These are phyloP conservation scores for Tanacetum coccineum DNA, from an alignment of 129 eudicot species.

Conservation along the genomic window DNA sequence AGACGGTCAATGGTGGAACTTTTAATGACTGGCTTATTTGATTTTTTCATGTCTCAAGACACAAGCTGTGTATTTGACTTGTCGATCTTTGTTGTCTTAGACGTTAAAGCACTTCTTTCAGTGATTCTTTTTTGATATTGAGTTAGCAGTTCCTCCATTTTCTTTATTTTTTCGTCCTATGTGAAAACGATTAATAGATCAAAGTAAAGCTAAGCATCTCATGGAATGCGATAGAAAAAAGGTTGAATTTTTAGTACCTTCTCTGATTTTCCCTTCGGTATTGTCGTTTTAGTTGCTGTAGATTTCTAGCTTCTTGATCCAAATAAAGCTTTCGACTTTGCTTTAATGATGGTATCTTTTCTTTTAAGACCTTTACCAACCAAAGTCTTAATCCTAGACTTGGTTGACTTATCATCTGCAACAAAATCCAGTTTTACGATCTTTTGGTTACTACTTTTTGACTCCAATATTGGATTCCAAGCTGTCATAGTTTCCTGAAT, in stretches of 20 bases:
- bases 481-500: slow-evolving; percentile 38
- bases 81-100: slow-evolving; percentile 32
- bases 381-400: too few species aligned
- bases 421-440: too few species aligned
- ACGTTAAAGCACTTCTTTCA: slow-evolving; percentile 67
- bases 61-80: slow-evolving; percentile 31
- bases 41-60: slow-evolving; percentile 31
- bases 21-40: slow-evolving; percentile 39
- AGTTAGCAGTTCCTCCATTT: slow-evolving; percentile 55
- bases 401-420: too few species aligned
- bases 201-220: not conserved
- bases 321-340: slow-evolving; percentile 43
- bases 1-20: slow-evolving; percentile 69
- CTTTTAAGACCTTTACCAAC: too few species aligned
- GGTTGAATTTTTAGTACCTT: slow-evolving; percentile 37
- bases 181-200: slow-evolving; percentile 15
- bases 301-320: slow-evolving; percentile 39
- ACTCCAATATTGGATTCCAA: slow-evolving; percentile 72
- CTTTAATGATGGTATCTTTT: slow-evolving; percentile 35
- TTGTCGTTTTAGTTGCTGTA: slow-evolving; percentile 37
- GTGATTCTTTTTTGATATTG: slow-evolving; percentile 76
- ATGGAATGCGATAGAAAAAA: not conserved
- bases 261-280: too few species aligned
- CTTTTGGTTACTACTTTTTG: slow-evolving; percentile 19
- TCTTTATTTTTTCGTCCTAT: slow-evolving; percentile 81